These are phyloP conservation scores for Fusarium stilboides DNA, from an alignment of 2,329 filamentous ascomycete species.

Conservation along the genomic window DNA sequence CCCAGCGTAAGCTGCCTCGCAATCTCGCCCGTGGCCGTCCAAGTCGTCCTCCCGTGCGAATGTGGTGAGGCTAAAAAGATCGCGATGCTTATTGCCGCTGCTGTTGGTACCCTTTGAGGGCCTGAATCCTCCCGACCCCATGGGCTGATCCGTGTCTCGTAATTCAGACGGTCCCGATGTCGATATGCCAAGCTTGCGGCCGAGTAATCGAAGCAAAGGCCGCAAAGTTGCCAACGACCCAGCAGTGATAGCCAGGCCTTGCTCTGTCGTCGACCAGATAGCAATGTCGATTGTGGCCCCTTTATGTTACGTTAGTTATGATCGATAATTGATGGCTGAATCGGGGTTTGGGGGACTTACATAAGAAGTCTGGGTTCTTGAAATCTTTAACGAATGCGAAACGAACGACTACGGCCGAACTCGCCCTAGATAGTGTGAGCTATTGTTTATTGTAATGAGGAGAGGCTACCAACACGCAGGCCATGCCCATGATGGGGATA, in stretches of 20 bases:
- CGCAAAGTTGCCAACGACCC: conserved; percentile 64
- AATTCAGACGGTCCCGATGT: conserved; percentile 41
- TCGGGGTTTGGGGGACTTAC: conserved; percentile 48
- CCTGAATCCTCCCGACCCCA: conserved; percentile 20
- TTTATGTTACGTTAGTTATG: conserved; percentile 24
- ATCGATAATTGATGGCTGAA: background rate
- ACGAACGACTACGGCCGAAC: conserved; percentile 60
- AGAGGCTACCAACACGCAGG: conserved; percentile 61
- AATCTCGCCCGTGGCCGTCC: conserved; percentile 37
- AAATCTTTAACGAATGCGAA: conserved; percentile 58
- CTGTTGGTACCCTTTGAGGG: conserved; percentile 26
- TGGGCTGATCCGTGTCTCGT: conserved; percentile 33
- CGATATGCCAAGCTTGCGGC: conserved; percentile 52
- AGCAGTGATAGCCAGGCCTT: conserved; percentile 64
- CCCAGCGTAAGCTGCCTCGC: conserved; percentile 40
- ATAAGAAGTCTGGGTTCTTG: conserved; percentile 60
- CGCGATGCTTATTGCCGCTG: conserved; percentile 29
- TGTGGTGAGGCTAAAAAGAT: conserved; percentile 51
- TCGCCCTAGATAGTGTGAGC: conserved; percentile 56
- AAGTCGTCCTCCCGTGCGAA: conserved; percentile 48
- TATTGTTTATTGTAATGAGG: background rate
- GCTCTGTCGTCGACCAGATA: conserved; percentile 65
- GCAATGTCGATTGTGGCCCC: conserved; percentile 61
- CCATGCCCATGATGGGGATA: conserved; percentile 68
- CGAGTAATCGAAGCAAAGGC: conserved; percentile 58